Conservation (phyloP, 495 filamentous ascomycete genomes). For the Penicillium cosmopolitanum region DNA sequence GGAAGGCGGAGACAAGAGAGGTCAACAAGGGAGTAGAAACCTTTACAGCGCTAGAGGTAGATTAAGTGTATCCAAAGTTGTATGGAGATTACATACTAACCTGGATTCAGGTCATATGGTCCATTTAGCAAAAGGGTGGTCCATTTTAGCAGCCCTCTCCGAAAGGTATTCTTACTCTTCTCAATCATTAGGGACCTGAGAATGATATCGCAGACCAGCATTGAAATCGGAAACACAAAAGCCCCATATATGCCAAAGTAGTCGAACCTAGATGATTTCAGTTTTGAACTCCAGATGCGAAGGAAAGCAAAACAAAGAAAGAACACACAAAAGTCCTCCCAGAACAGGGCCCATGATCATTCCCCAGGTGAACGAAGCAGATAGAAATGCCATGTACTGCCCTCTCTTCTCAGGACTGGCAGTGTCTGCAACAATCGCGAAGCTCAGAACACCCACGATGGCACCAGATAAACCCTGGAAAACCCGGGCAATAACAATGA, state of each 20-base stretch:
- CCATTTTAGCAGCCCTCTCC: no score
- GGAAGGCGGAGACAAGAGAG: no score
- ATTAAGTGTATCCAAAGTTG: no score
- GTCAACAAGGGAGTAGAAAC: no score
- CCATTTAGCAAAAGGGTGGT: no score
- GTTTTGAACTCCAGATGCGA: background rate
- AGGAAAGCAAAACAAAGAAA: background rate
- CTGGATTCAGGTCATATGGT: no score
- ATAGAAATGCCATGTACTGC: constrained; percentile 14
- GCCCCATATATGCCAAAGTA: constrained; percentile 10
- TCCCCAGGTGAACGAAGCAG: constrained; percentile 14
- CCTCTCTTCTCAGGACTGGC: constrained; percentile 9
- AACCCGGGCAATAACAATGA: constrained; percentile 5
- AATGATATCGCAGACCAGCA: constrained; percentile 12
- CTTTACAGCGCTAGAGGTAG: no score
- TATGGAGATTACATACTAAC: no score
- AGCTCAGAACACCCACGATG: constrained; percentile 15
- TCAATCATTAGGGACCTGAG: constrained; percentile 10
- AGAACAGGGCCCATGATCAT: constrained; percentile 12
- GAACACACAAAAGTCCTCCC: constrained; percentile 7
- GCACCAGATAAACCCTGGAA: constrained; percentile 15
- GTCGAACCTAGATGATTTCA: constrained; percentile 2
- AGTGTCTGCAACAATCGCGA: constrained; percentile 14
- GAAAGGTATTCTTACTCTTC: background rate
- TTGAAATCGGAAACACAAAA: constrained; percentile 5